A percentile compares a stretch with the other conserved stretches of the same genome.
These are phyloP conservation scores for Populus trichocarpa DNA, from an alignment of 441 rosid species.

Conservation along the genomic window DNA sequence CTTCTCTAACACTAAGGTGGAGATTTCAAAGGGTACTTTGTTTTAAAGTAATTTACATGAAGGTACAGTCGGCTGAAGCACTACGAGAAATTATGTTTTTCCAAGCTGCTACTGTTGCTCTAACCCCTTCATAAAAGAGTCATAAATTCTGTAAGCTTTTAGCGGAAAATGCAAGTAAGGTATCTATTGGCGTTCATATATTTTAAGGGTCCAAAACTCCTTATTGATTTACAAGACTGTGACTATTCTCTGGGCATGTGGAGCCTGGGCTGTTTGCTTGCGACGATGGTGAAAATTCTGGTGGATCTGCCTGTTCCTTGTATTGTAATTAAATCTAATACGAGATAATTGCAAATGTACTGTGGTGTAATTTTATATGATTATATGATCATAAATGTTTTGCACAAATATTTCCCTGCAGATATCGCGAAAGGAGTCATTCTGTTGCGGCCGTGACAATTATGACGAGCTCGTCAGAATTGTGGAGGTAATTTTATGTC, in stretches of 20 bases:
- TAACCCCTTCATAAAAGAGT: neutral
- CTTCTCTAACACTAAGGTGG: neutral
- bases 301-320: neutral
- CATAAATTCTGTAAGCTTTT: neutral
- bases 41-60: neutral
- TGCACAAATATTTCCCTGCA: constrained; percentile 13
- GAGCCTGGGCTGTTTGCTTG: constrained; percentile 30
- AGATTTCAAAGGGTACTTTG: neutral
- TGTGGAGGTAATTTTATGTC: constrained; percentile 59
- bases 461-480: constrained; percentile 93
- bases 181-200: constrained; percentile 23
- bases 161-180: constrained; percentile 5
- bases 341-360: neutral
- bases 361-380: neutral
- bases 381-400: neutral
- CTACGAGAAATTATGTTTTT: neutral
- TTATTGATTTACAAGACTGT: too few species aligned
- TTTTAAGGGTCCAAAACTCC: too few species aligned
- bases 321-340: neutral
- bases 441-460: constrained; percentile 95
- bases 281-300: constrained; percentile 75
- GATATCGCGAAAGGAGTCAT: constrained; percentile 93
- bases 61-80: neutral
- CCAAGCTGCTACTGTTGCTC: neutral
- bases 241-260: too few species aligned